phyloP scores from a whole-genome alignment of 139 green algal species.

The Diplosphaera chodatii region DNA sequence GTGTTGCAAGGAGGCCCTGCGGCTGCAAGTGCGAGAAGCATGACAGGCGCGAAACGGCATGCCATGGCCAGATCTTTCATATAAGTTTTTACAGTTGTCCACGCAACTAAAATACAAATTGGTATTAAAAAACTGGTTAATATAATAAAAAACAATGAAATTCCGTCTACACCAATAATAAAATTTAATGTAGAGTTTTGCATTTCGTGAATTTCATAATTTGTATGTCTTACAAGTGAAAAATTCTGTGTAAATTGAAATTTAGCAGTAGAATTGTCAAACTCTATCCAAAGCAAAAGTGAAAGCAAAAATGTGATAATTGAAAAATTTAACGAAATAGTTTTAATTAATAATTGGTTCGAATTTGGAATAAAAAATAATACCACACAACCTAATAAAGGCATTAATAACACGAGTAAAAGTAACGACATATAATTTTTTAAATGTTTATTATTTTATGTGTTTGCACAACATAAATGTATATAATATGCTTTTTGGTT shows the following conservation, averaged over 20 bases:
- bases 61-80: no score
- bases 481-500: background rate
- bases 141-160: slow-evolving; percentile 62
- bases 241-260: slow-evolving; percentile 49
- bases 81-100: slow-evolving; percentile 37
- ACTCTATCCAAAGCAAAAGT: slow-evolving; percentile 44
- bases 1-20: no score
- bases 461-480: slow-evolving; percentile 1
- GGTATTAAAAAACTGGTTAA: slow-evolving; percentile 62
- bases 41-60: no score
- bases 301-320: slow-evolving; percentile 39
- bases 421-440: slow-evolving; percentile 17
- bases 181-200: slow-evolving; percentile 43
- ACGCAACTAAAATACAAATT: slow-evolving; percentile 57
- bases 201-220: slow-evolving; percentile 1
- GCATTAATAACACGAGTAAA: slow-evolving; percentile 12
- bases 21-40: no score
- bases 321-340: slow-evolving; percentile 27
- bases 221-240: slow-evolving; percentile 9
- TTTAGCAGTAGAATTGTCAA: slow-evolving; percentile 43
- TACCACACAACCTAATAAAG: slow-evolving; percentile 16
- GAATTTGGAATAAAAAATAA: slow-evolving; percentile 39
- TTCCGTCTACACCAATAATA: slow-evolving; percentile 51
- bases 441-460: background rate
- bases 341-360: slow-evolving; percentile 34